phyloP scores from a whole-genome alignment of 1,139 yeast species.

The Suhomyces atakaporum region DNA sequence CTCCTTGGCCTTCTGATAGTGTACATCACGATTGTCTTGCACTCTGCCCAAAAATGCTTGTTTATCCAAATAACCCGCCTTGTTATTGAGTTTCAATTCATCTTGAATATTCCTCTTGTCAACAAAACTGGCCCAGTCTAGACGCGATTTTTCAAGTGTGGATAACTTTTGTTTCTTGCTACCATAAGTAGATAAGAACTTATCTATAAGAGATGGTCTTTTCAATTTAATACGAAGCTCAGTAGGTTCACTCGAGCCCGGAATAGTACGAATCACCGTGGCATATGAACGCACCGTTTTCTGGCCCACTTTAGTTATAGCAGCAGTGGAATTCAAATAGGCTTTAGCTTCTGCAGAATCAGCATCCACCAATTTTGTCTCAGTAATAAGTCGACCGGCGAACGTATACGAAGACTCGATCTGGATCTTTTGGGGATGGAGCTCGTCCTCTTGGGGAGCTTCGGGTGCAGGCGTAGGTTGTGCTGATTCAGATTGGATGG shows the following conservation, averaged over 20 bases:
- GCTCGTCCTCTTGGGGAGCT: constrained; percentile 25
- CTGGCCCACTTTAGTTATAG: constrained; percentile 19
- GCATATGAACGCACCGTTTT: constrained; percentile 29
- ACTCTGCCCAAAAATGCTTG: constrained; percentile 87
- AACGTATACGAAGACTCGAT: constrained; percentile 81
- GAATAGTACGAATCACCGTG: constrained; percentile 40
- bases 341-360: constrained; percentile 88
- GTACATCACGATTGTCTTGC: constrained; percentile 63
- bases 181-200: constrained; percentile 35
- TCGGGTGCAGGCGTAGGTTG: constrained; percentile 45
- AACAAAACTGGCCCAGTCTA: constrained; percentile 96
- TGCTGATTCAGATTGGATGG: constrained; percentile 17
- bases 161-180: constrained; percentile 66
- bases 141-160: constrained; percentile 86
- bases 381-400: constrained; percentile 83
- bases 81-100: constrained; percentile 75
- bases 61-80: constrained; percentile 83
- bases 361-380: constrained; percentile 72
- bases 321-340: constrained; percentile 58
- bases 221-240: constrained; percentile 51
- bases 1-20: constrained; percentile 60
- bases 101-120: constrained; percentile 83
- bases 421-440: constrained; percentile 54
- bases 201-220: constrained; percentile 77
- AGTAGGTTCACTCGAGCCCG: constrained; percentile 33